Evolutionary conservation across 1,284 basidiomycete genomes (phyloP).

Genomic region (Apiotrichum sp.): DNA sequence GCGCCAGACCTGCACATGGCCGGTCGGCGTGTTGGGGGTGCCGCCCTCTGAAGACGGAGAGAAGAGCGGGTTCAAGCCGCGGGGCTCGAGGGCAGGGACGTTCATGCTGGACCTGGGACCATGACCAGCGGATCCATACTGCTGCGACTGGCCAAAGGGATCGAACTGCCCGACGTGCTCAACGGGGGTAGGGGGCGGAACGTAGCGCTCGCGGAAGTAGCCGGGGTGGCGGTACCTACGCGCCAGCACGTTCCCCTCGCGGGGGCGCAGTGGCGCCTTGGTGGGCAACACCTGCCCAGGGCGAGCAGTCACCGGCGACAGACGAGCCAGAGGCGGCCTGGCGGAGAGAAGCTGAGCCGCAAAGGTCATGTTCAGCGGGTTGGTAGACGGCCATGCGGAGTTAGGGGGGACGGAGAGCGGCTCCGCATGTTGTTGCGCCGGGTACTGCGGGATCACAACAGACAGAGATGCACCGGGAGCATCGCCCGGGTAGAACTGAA

Average conservation of each 20-base stretch:
- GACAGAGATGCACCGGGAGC: background rate
- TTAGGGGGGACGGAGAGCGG: background rate
- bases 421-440: background rate
- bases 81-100: background rate
- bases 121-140: background rate
- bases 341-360: background rate
- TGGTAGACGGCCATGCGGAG: background rate
- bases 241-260: background rate
- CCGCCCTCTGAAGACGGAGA: background rate
- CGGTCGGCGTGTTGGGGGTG: background rate
- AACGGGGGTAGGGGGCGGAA: background rate
- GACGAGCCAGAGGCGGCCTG: background rate
- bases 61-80: background rate
- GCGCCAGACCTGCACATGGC: background rate
- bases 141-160: background rate
- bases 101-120: background rate
- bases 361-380: background rate
- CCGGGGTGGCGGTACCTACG: slow-evolving; percentile 1
- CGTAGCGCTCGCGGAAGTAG: slow-evolving; percentile 2
- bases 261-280: background rate
- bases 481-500: background rate
- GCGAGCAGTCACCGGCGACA: background rate
- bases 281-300: background rate
- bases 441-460: background rate
- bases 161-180: background rate